These are phyloP conservation scores for Rubroboletus satanas DNA, from an alignment of 768 basidiomycete species.

Conservation along the genomic window DNA sequence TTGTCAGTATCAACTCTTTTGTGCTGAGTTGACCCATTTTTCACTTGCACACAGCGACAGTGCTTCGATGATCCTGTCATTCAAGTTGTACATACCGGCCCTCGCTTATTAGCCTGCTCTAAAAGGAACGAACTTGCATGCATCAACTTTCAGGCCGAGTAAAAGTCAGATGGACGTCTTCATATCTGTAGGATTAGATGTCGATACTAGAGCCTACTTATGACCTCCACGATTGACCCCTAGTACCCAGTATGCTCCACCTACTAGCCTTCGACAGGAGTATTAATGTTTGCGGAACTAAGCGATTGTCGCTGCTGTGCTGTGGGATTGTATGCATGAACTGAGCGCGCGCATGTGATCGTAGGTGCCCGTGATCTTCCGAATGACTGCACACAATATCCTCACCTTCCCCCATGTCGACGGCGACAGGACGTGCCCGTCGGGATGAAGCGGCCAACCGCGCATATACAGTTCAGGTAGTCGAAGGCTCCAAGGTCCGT, in stretches of 20 bases:
- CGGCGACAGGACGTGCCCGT: constrained; percentile 32
- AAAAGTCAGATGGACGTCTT: neutral
- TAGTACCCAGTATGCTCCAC: neutral
- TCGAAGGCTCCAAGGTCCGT: constrained; percentile 54
- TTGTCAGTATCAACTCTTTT: constrained; percentile 16
- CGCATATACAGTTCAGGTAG: constrained; percentile 58
- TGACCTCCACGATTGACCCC: neutral
- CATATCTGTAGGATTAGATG: no score
- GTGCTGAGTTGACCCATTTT: neutral
- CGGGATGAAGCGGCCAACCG: constrained; percentile 52
- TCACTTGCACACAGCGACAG: constrained; percentile 25
- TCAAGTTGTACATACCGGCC: constrained; percentile 35
- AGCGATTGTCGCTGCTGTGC: neutral
- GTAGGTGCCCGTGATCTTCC: neutral
- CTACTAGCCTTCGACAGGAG: neutral
- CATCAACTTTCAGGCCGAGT: constrained; percentile 23
- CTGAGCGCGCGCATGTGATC: neutral
- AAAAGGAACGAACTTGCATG: constrained; percentile 35
- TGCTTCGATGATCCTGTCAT: constrained; percentile 37
- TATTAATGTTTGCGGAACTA: neutral
- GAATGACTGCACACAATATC: neutral
- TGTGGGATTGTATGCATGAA: neutral
- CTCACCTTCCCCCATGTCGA: constrained; percentile 23
- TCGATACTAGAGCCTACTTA: no score
- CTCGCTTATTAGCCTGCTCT: constrained; percentile 37